These are phyloP conservation scores for Cyberlindnera sargentensis DNA, from an alignment of 805 yeast genomes.

Conservation along the genomic window DNA sequence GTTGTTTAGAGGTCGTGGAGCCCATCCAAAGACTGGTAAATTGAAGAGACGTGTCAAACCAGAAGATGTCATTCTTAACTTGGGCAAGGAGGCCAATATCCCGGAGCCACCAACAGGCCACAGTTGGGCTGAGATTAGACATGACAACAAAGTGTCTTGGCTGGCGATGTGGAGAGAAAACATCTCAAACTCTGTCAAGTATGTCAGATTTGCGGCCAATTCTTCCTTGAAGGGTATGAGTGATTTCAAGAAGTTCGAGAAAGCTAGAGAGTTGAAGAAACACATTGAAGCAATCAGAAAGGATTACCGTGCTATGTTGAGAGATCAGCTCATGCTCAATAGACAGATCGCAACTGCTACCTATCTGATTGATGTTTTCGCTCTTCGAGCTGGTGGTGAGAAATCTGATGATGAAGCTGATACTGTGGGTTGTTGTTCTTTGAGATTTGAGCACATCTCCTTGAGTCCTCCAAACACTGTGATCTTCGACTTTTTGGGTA, in stretches of 20 bases:
- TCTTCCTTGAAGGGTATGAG: constrained; percentile 88
- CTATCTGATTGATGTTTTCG: constrained; percentile 85
- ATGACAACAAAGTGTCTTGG: constrained; percentile 92
- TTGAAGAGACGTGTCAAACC: constrained; percentile 81
- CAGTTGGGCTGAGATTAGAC: constrained; percentile 81
- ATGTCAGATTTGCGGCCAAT: constrained; percentile 85
- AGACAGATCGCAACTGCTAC: constrained; percentile 94
- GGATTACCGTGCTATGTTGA: constrained; percentile 66
- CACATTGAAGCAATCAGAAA: constrained; percentile 66
- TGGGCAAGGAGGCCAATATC: constrained; percentile 61
- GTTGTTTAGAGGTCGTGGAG: constrained; percentile 91
- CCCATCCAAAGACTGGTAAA: constrained; percentile 94
- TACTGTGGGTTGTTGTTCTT: constrained; percentile 95
- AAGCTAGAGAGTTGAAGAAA: constrained; percentile 76
- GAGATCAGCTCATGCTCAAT: constrained; percentile 70
- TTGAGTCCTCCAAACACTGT: constrained; percentile 81
- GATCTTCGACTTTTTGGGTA: constrained; percentile 89
- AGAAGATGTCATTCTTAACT: constrained; percentile 80
- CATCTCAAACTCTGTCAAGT: constrained; percentile 73
- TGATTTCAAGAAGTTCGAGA: constrained; percentile 88
- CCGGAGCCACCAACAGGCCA: constrained; percentile 88
- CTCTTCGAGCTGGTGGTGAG: constrained; percentile 97
- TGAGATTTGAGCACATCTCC: constrained; percentile 83
- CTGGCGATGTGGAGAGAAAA: constrained; percentile 97
- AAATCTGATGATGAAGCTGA: constrained; percentile 97